Conservation (phyloP, 352 stramenopile species). For the Phytophthora vignae region DNA sequence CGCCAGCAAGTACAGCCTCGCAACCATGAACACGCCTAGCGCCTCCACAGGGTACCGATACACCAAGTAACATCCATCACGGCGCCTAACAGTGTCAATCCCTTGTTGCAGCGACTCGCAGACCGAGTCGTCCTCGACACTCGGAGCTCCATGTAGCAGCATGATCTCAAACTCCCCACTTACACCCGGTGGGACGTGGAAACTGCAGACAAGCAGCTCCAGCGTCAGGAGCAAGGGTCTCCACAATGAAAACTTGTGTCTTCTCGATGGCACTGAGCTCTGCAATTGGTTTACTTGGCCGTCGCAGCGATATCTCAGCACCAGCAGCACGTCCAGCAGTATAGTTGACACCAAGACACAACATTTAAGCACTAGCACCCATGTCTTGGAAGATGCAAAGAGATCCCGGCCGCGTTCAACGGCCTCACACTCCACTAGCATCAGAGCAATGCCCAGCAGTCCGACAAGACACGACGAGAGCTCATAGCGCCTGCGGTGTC, state of each 20-base stretch:
- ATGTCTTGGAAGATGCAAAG: neutral
- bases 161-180: slow-evolving; percentile 46
- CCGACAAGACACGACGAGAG: slow-evolving; percentile 55
- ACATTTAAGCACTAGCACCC: slow-evolving; percentile 49
- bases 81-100: slow-evolving; percentile 40
- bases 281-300: slow-evolving; percentile 63
- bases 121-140: slow-evolving; percentile 11
- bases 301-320: slow-evolving; percentile 59
- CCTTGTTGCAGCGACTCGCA: slow-evolving; percentile 31
- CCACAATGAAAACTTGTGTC: slow-evolving; percentile 33
- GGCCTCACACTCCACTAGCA: slow-evolving; percentile 48
- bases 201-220: slow-evolving; percentile 70
- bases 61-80: slow-evolving; percentile 60
- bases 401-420: neutral
- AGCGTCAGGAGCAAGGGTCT: slow-evolving; percentile 47
- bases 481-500: slow-evolving; percentile 53
- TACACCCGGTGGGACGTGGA: slow-evolving; percentile 67
- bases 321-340: slow-evolving; percentile 51
- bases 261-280: slow-evolving; percentile 44
- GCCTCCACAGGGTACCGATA: slow-evolving; percentile 73
- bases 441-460: slow-evolving; percentile 61
- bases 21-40: slow-evolving; percentile 74
- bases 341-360: slow-evolving; percentile 45
- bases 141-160: slow-evolving; percentile 54
- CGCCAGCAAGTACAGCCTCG: slow-evolving; percentile 69